These are phyloP conservation scores for Heimioporus sp. DNA, from an alignment of 768 basidiomycete genomes.

Conservation along the genomic window DNA sequence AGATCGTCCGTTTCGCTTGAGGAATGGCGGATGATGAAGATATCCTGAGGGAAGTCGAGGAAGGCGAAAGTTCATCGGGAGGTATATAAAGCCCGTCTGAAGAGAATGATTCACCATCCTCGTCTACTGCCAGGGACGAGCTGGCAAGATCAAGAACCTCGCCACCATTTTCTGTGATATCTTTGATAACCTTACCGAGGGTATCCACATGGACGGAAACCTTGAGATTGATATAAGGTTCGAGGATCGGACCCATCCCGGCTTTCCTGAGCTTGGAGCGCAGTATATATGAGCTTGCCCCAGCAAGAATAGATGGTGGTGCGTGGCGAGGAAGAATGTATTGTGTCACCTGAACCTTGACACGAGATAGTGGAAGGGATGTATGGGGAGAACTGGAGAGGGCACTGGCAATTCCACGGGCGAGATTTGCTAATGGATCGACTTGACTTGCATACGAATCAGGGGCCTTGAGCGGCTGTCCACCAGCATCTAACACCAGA, in stretches of 20 bases:
- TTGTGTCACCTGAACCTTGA: slow-evolving; percentile 53
- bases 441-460: slow-evolving; percentile 43
- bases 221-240: slow-evolving; percentile 73
- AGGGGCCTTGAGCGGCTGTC: slow-evolving; percentile 50
- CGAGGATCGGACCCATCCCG: slow-evolving; percentile 72
- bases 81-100: slow-evolving; percentile 75
- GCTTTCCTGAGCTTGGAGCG: slow-evolving; percentile 59
- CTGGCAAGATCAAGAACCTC: slow-evolving; percentile 67
- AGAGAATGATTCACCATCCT: slow-evolving; percentile 43
- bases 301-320: slow-evolving; percentile 55
- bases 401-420: slow-evolving; percentile 66
- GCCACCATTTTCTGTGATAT: slow-evolving; percentile 82
- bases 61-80: slow-evolving; percentile 74
- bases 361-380: slow-evolving; percentile 62
- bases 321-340: slow-evolving; percentile 42
- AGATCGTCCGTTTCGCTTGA: slow-evolving; percentile 59
- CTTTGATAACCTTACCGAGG: slow-evolving; percentile 77
- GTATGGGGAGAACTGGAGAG: slow-evolving; percentile 81
- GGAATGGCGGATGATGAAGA: slow-evolving; percentile 33
- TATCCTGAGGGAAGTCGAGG: slow-evolving; percentile 38
- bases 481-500: slow-evolving; percentile 56
- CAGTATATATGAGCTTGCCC: slow-evolving; percentile 62
- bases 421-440: slow-evolving; percentile 52
- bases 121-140: slow-evolving; percentile 33
- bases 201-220: slow-evolving; percentile 63